Evolutionary conservation across 208 protist genomes (phyloP).

Genomic region (Acanthamoeba royreba): DNA sequence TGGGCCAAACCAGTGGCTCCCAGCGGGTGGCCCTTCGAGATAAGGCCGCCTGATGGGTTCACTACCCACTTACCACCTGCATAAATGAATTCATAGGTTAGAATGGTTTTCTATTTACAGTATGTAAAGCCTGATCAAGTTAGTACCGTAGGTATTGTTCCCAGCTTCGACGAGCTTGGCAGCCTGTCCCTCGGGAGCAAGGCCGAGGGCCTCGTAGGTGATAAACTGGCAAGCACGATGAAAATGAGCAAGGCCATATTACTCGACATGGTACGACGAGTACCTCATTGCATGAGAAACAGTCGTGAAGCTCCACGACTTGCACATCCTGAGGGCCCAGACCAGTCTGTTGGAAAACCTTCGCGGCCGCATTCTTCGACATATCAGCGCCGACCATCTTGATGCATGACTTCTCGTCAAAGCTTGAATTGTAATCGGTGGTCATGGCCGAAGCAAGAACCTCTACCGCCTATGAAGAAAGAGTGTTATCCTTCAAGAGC

Average conservation of each 20-base stretch:
- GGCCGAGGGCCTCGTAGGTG: constrained; percentile 63
- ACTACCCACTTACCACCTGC: constrained; percentile 65
- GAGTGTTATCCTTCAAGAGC: not conserved
- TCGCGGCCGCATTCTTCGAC: constrained; percentile 28
- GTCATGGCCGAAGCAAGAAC: constrained; percentile 49
- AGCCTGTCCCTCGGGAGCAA: constrained; percentile 45
- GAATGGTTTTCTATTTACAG: not conserved
- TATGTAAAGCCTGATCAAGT: not conserved
- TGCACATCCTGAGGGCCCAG: constrained; percentile 58
- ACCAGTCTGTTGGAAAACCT: constrained; percentile 24
- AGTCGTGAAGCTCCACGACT: constrained; percentile 70
- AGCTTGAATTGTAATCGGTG: constrained; percentile 46
- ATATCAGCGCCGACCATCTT: constrained; percentile 59
- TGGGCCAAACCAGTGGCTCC: constrained; percentile 56
- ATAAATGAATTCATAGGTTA: not conserved
- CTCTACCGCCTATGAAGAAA: constrained; percentile 42
- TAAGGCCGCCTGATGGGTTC: constrained; percentile 67
- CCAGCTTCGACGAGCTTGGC: constrained; percentile 53
- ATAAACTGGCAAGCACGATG: not conserved
- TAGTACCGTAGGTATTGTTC: constrained; percentile 63
- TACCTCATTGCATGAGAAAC: constrained; percentile 71
- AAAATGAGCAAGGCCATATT: not conserved
- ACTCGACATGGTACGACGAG: not conserved
- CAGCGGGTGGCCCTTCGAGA: constrained; percentile 67
- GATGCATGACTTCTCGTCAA: constrained; percentile 50